These are phyloP conservation scores for Leucaena leucocephala DNA, from an alignment of 306 rosid species.

Conservation along the genomic window DNA sequence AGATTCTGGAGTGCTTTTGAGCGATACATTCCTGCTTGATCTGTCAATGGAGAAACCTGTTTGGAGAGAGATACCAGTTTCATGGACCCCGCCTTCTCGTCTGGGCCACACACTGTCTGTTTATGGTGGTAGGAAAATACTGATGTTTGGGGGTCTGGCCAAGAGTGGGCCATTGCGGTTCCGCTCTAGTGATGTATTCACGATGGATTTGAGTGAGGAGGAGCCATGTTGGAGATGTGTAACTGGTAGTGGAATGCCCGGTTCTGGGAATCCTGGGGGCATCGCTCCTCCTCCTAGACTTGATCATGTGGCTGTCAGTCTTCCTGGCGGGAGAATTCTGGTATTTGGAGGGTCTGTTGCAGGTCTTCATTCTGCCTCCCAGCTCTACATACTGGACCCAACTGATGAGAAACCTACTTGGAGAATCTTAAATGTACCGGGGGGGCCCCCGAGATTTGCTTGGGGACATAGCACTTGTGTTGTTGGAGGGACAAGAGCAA, in stretches of 20 bases:
- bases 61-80: conserved; percentile 97
- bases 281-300: conserved; percentile 99
- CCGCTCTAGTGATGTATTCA: conserved; percentile 95
- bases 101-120: conserved; percentile 94
- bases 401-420: conserved; percentile 97
- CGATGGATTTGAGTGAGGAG: conserved; percentile 95
- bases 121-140: conserved; percentile 96
- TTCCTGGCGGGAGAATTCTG: conserved; percentile 97
- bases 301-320: conserved; percentile 97
- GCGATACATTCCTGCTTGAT: conserved; percentile 96
- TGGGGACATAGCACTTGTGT: conserved; percentile 99
- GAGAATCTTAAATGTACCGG: conserved; percentile 94
- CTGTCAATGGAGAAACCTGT: conserved; percentile 94
- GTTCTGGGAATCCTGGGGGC: conserved; percentile 98
- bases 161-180: conserved; percentile 97
- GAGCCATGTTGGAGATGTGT: conserved; percentile 99
- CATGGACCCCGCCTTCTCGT: conserved; percentile 99
- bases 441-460: conserved; percentile 93
- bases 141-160: conserved; percentile 99
- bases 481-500: conserved; percentile 97
- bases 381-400: conserved; percentile 93
- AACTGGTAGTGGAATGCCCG: conserved; percentile 95
- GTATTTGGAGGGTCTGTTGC: conserved; percentile 99
- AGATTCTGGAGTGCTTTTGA: conserved; percentile 96
- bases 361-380: conserved; percentile 99